Conservation (phyloP, 2,329 filamentous ascomycete species). For the Grosmannia huntii region DNA sequence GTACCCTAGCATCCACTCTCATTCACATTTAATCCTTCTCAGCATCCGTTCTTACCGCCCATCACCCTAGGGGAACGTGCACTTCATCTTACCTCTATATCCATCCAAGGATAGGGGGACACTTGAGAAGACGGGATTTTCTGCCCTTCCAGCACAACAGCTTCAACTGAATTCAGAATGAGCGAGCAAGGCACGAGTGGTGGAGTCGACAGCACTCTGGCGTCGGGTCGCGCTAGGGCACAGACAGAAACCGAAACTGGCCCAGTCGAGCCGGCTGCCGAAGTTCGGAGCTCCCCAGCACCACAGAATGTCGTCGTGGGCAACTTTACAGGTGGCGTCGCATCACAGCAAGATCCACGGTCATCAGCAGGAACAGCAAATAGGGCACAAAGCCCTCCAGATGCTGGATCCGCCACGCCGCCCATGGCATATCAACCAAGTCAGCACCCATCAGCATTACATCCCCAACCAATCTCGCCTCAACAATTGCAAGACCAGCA, state of each 20-base stretch:
- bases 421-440: slow-evolving; percentile 5
- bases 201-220: slow-evolving; percentile 23
- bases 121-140: not conserved
- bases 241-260: slow-evolving; percentile 31
- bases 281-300: slow-evolving; percentile 22
- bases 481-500: not conserved
- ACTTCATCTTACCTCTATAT: not conserved
- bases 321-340: slow-evolving; percentile 3
- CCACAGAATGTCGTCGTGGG: slow-evolving; percentile 9
- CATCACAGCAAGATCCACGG: slow-evolving; percentile 11
- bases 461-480: not conserved
- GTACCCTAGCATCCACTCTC: not conserved
- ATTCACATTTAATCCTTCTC: not conserved
- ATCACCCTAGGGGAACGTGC: not conserved
- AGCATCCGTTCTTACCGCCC: not conserved
- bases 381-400: slow-evolving; percentile 4
- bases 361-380: slow-evolving; percentile 7
- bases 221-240: slow-evolving; percentile 27
- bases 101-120: not conserved
- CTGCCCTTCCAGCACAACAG: not conserved
- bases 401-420: not conserved
- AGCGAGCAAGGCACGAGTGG: slow-evolving; percentile 35
- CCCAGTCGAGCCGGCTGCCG: slow-evolving; percentile 27
- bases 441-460: not conserved
- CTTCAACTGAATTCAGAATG: slow-evolving; percentile 19